phyloP scores from a whole-genome alignment of 345 rosid species.

The Salix exigua region DNA sequence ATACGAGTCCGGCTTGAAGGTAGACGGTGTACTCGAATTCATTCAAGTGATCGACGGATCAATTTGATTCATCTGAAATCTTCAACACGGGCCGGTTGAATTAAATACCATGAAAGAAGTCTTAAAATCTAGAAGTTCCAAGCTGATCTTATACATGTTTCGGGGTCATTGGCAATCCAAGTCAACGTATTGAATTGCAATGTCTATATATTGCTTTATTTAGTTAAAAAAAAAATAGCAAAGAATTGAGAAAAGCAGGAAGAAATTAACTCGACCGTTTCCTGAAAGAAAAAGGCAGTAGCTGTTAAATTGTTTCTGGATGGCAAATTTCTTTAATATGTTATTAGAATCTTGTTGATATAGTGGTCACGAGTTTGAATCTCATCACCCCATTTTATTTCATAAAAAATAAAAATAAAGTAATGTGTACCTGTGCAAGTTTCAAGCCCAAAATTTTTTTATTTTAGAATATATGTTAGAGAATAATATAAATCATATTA shows the following conservation, averaged over 20 bases:
- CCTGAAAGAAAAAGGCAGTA: not conserved
- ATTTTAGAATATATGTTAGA: too few relatives aligned
- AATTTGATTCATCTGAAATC: not conserved
- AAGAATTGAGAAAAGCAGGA: not conserved
- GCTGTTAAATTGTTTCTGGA: not conserved
- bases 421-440: rapidly evolving
- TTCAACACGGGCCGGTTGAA: not conserved
- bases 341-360: too few relatives aligned
- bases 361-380: too few relatives aligned
- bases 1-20: not conserved
- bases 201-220: too few relatives aligned
- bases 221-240: too few relatives aligned
- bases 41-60: not conserved
- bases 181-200: too few relatives aligned
- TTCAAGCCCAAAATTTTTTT: too few relatives aligned
- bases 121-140: not conserved
- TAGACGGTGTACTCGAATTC: not conserved
- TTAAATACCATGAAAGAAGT: not conserved
- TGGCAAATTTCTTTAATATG: too few relatives aligned
- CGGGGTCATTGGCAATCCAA: not conserved
- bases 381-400: too few relatives aligned
- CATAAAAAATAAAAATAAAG: too few relatives aligned
- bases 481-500: too few relatives aligned
- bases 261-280: not conserved
- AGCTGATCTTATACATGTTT: not conserved